Conservation (phyloP, 768 basidiomycete genomes). For the Naematelia encephala region DNA sequence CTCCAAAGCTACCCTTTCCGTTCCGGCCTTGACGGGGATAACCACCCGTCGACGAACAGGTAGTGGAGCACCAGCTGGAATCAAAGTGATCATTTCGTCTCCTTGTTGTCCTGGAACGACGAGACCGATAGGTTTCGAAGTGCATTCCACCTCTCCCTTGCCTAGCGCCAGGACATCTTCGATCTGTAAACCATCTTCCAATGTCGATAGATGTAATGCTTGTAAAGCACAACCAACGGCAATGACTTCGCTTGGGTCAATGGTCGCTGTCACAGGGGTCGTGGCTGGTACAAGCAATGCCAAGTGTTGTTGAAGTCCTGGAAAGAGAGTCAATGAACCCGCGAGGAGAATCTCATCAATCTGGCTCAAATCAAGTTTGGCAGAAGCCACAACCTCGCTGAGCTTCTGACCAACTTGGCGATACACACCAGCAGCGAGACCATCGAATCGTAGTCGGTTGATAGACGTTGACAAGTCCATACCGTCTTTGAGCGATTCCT, state of each 20-base stretch:
- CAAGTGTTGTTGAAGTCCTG: slow-evolving; percentile 51
- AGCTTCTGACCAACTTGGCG: slow-evolving; percentile 50
- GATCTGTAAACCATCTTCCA: slow-evolving; percentile 41
- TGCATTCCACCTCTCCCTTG: slow-evolving; percentile 34
- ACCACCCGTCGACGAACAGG: slow-evolving; percentile 52
- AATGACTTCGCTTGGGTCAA: slow-evolving; percentile 54
- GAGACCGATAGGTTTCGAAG: slow-evolving; percentile 52
- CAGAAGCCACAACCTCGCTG: slow-evolving; percentile 45
- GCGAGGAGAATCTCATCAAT: slow-evolving; percentile 54
- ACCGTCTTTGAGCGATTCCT: slow-evolving; percentile 78
- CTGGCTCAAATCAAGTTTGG: slow-evolving; percentile 51
- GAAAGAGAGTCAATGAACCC: slow-evolving; percentile 53
- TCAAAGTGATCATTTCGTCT: slow-evolving; percentile 36
- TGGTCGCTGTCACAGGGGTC: slow-evolving; percentile 48
- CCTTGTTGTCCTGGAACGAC: slow-evolving; percentile 46
- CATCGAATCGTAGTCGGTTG: slow-evolving; percentile 55
- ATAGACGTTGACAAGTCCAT: slow-evolving; percentile 77
- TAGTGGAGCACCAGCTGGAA: slow-evolving; percentile 48
- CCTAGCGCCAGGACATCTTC: slow-evolving; percentile 43
- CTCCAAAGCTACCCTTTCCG: slow-evolving; percentile 47
- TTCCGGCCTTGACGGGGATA: slow-evolving; percentile 46
- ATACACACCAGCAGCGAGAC: slow-evolving; percentile 51
- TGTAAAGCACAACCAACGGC: slow-evolving; percentile 53
- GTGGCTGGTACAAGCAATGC: slow-evolving; percentile 50
- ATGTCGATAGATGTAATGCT: slow-evolving; percentile 48